Percentiles rank a stretch among this genome's conserved stretches.
These are phyloP conservation scores for Priceomyces haplophilus DNA, from an alignment of 805 yeast species.

Conservation along the genomic window DNA sequence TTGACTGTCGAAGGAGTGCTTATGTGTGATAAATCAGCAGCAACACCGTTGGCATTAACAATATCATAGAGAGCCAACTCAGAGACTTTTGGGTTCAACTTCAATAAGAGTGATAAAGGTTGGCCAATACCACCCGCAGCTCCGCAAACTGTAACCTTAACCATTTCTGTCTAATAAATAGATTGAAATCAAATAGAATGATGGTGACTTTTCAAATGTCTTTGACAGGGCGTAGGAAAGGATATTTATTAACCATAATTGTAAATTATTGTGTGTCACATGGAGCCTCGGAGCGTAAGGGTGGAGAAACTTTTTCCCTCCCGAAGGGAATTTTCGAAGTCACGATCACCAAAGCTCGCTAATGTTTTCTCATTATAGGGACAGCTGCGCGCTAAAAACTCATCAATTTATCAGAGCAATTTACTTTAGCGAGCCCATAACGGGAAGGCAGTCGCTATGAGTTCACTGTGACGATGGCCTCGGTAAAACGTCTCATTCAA, in stretches of 20 bases:
- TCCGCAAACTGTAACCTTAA: constrained; percentile 47
- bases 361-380: no score
- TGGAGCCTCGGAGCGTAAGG: constrained; percentile 3
- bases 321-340: no score
- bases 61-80: constrained; percentile 42
- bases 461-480: no score
- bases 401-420: no score
- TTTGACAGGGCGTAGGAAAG: neutral
- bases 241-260: neutral
- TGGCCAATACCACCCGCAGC: constrained; percentile 51
- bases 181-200: neutral
- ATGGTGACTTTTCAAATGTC: neutral
- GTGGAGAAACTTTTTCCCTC: constrained; percentile 3
- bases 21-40: constrained; percentile 45
- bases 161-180: constrained; percentile 19
- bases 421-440: no score
- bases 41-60: constrained; percentile 45
- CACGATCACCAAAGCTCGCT: no score
- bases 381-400: no score
- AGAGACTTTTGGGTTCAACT: constrained; percentile 36
- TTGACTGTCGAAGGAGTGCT: constrained; percentile 38
- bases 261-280: neutral
- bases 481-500: no score
- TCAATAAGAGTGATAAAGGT: constrained; percentile 43
- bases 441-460: no score